A percentile compares a stretch with the other conserved stretches of the same genome.
Conservation (phyloP, 2,329 filamentous ascomycete genomes). For the Xylariomycetidae sp. region DNA sequence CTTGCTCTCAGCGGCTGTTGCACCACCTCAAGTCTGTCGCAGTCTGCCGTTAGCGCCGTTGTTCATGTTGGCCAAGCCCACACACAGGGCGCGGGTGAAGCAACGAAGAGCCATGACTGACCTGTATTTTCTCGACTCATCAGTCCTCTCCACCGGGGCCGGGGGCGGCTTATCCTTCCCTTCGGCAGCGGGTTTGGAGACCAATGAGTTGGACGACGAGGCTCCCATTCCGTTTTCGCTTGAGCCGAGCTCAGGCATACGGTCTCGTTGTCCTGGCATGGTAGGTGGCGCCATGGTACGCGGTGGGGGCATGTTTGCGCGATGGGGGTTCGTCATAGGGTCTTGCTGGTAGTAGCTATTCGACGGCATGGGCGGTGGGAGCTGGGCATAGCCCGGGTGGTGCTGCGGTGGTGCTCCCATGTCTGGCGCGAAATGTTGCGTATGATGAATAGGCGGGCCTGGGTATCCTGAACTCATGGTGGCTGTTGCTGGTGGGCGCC, state of each 20-base stretch:
- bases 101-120: conserved; percentile 9
- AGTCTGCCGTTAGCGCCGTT: conserved; percentile 14
- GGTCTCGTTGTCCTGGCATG: conserved; percentile 22
- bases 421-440: conserved; percentile 20
- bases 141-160: conserved; percentile 21
- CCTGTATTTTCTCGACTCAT: conserved; percentile 24
- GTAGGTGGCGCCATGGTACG: conserved; percentile 23
- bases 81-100: too few relatives aligned
- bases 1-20: conserved; percentile 90
- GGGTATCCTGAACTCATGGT: conserved; percentile 27
- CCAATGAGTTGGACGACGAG: conserved; percentile 13
- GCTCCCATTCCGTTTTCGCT: conserved; percentile 20
- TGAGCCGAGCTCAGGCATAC: conserved; percentile 15
- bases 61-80: too few relatives aligned
- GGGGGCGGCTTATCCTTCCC: conserved; percentile 18
- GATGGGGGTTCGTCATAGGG: conserved; percentile 22
- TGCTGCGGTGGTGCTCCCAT: conserved; percentile 22
- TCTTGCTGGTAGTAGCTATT: conserved; percentile 24
- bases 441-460: conserved; percentile 23
- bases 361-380: conserved; percentile 24
- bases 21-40: conserved; percentile 62
- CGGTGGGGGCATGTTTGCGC: conserved; percentile 25
- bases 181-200: conserved; percentile 19
- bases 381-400: conserved; percentile 23
- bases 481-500: conserved; percentile 9